These are phyloP conservation scores for Emericellopsis atlantica DNA, from an alignment of 2,329 filamentous ascomycete species.

Conservation along the genomic window DNA sequence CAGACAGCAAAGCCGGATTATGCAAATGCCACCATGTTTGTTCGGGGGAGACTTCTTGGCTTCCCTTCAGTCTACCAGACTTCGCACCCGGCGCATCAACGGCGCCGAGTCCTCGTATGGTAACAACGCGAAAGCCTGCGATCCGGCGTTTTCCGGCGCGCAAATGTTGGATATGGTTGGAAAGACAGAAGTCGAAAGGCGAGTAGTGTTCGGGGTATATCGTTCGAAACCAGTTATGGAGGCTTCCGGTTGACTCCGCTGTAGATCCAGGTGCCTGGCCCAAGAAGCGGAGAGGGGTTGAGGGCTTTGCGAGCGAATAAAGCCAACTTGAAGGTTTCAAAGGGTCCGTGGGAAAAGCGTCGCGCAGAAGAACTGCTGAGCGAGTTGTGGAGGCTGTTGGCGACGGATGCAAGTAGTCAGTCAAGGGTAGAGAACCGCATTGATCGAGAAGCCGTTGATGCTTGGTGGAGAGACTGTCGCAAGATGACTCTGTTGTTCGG, in stretches of 20 bases:
- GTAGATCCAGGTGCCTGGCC: constrained; percentile 88
- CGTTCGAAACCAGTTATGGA: constrained; percentile 58
- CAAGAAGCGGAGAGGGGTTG: constrained; percentile 76
- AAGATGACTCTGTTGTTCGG: too few relatives aligned
- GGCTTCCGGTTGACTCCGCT: constrained; percentile 95
- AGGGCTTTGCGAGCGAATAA: constrained; percentile 59
- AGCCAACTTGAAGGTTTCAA: constrained; percentile 81
- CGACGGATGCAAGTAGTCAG: too few relatives aligned
- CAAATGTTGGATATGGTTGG: constrained; percentile 11
- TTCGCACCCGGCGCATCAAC: constrained; percentile 21
- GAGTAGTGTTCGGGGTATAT: background rate
- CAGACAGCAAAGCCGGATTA: too few relatives aligned
- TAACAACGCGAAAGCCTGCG: constrained; percentile 5
- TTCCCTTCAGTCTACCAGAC: background rate
- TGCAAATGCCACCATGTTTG: background rate
- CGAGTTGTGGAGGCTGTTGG: too few relatives aligned
- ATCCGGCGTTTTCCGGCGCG: constrained; percentile 9
- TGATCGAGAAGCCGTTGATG: too few relatives aligned
- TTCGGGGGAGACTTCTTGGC: background rate
- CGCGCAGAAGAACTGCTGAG: background rate
- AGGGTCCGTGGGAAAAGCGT: constrained; percentile 5
- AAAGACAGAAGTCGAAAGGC: constrained; percentile 3
- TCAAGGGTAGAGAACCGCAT: too few relatives aligned
- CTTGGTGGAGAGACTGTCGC: too few relatives aligned
- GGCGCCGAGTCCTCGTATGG: constrained; percentile 17